phyloP scores from a whole-genome alignment of 2,329 filamentous ascomycete species.

The Aspergillus proliferans region DNA sequence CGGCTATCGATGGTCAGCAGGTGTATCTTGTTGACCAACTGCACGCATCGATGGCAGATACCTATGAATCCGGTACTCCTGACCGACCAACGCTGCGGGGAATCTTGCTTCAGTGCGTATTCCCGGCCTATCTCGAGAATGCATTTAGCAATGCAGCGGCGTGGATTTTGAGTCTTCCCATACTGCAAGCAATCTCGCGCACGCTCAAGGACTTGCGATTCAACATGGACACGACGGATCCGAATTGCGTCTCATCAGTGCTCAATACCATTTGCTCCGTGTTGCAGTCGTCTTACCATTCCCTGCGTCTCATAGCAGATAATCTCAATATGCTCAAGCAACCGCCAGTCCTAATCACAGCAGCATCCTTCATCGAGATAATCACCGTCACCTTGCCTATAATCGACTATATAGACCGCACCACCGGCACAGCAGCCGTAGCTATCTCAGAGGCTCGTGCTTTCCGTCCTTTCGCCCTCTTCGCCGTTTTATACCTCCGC shows the following conservation, averaged over 20 bases:
- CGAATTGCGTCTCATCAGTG: slow-evolving; percentile 31
- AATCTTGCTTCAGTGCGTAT: slow-evolving; percentile 48
- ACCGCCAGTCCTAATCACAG: slow-evolving; percentile 32
- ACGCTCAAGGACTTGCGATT: slow-evolving; percentile 42
- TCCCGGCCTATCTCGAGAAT: slow-evolving; percentile 52
- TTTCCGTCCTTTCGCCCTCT: slow-evolving; percentile 35
- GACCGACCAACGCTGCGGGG: slow-evolving; percentile 43
- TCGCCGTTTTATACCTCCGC: slow-evolving; percentile 24
- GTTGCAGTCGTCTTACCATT: slow-evolving; percentile 32
- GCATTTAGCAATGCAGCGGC: slow-evolving; percentile 41
- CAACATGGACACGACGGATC: slow-evolving; percentile 39
- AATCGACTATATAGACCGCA: slow-evolving; percentile 44
- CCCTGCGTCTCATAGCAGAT: slow-evolving; percentile 31
- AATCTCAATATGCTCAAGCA: slow-evolving; percentile 31
- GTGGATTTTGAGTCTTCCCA: slow-evolving; percentile 49
- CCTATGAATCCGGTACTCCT: slow-evolving; percentile 36
- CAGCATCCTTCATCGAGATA: slow-evolving; percentile 36
- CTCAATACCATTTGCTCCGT: slow-evolving; percentile 32
- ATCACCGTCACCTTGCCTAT: slow-evolving; percentile 36
- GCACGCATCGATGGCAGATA: slow-evolving; percentile 42
- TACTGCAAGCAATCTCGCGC: slow-evolving; percentile 43
- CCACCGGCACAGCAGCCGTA: slow-evolving; percentile 17
- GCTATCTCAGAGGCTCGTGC: slow-evolving; percentile 31
- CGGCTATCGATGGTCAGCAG: slow-evolving; percentile 54
- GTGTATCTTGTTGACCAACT: slow-evolving; percentile 51